These are phyloP conservation scores for Dothidotthia symphoricarpi DNA, from an alignment of 2,329 filamentous ascomycete genomes.

Conservation along the genomic window DNA sequence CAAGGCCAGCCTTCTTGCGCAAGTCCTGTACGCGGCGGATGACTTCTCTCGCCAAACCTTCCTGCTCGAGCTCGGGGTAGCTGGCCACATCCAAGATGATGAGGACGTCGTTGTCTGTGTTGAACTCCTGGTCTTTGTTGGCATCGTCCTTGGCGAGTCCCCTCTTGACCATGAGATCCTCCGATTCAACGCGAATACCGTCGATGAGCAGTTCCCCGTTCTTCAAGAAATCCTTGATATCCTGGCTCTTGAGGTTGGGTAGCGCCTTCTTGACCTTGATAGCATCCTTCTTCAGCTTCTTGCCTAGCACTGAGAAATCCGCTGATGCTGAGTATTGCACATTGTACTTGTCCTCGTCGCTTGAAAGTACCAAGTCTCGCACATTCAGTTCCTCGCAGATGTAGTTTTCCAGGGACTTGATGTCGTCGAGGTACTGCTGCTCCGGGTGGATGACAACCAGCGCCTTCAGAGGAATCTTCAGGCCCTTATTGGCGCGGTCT, in stretches of 20 bases:
- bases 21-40: constrained; percentile 90
- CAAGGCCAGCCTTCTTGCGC: constrained; percentile 88
- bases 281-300: constrained; percentile 96
- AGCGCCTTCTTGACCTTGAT: constrained; percentile 88
- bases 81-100: constrained; percentile 82
- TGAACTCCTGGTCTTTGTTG: constrained; percentile 76
- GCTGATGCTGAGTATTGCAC: constrained; percentile 87
- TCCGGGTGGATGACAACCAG: constrained; percentile 86
- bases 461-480: constrained; percentile 89
- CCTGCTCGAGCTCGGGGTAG: constrained; percentile 81
- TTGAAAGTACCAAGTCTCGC: constrained; percentile 76
- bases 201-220: constrained; percentile 77
- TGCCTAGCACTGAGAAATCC: constrained; percentile 91
- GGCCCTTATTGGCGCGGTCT: constrained; percentile 77
- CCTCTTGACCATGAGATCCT: constrained; percentile 79
- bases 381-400: constrained; percentile 91
- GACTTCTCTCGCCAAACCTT: constrained; percentile 87
- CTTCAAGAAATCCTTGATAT: constrained; percentile 75
- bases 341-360: constrained; percentile 85
- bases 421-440: constrained; percentile 77
- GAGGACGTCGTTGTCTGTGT: constrained; percentile 85
- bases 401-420: constrained; percentile 82
- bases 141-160: constrained; percentile 70
- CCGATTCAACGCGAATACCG: constrained; percentile 77
- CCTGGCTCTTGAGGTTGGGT: constrained; percentile 71